Conservation (phyloP, 2,329 filamentous ascomycete genomes). For the Fusarium sp. region DNA sequence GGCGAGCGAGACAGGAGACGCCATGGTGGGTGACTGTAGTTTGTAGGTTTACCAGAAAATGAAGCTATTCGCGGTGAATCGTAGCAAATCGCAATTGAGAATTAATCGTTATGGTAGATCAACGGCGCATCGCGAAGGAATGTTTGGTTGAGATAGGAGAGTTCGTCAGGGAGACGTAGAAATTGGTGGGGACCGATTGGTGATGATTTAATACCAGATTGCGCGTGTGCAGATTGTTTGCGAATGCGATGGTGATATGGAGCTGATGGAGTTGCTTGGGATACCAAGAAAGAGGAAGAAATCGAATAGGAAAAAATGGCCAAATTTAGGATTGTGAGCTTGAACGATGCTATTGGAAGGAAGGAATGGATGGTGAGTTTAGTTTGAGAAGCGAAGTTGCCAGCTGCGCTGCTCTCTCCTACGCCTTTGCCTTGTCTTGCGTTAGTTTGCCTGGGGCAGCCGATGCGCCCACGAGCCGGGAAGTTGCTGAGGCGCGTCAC, state of each 20-base stretch:
- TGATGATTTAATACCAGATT: constrained; percentile 26
- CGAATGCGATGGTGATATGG: constrained; percentile 30
- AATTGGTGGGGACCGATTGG: constrained; percentile 12
- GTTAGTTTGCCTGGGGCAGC: constrained; percentile 35
- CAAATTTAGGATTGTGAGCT: constrained; percentile 10
- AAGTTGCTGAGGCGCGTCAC: constrained; percentile 44
- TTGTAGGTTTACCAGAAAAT: constrained; percentile 9
- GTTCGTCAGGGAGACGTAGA: constrained; percentile 28
- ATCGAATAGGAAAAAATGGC: not conserved
- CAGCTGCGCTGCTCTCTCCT: constrained; percentile 29
- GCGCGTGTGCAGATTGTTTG: constrained; percentile 29
- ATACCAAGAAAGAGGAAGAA: not conserved
- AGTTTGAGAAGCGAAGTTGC: constrained; percentile 39
- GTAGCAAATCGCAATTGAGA: constrained; percentile 3
- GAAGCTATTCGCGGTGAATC: constrained; percentile 14
- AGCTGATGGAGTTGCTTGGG: constrained; percentile 10
- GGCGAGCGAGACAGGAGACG: constrained; percentile 55
- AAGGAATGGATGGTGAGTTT: constrained; percentile 23
- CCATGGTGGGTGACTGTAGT: constrained; percentile 46
- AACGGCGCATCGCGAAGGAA: constrained; percentile 40
- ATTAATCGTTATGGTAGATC: constrained; percentile 21
- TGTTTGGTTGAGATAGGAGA: constrained; percentile 15
- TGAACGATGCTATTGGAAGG: constrained; percentile 19
- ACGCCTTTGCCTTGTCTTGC: constrained; percentile 33
- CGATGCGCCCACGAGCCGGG: constrained; percentile 39